A percentile compares a stretch with the other conserved stretches of the same genome.
These are phyloP conservation scores for Aspergillus homomorphus DNA, from an alignment of 495 filamentous ascomycete genomes.

Conservation along the genomic window DNA sequence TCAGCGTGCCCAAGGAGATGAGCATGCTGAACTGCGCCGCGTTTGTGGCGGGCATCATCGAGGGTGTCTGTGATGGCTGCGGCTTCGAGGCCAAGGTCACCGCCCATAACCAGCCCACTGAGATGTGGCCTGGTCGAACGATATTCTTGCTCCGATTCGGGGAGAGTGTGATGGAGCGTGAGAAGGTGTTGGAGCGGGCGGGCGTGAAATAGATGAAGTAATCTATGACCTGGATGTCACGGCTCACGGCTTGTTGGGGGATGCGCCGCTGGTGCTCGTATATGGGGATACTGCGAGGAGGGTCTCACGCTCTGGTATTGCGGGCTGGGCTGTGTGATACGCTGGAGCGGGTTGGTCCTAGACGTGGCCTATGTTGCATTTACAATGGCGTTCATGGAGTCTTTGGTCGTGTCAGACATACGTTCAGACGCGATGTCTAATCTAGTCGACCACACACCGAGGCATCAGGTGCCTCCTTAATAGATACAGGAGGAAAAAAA, in stretches of 20 bases:
- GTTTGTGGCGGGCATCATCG: constrained; percentile 90
- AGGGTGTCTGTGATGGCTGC: constrained; percentile 90
- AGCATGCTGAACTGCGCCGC: constrained; percentile 93
- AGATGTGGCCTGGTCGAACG: constrained; percentile 92
- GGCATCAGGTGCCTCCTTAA: constrained; percentile 9
- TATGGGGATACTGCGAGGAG: not conserved
- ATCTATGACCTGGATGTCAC: not conserved
- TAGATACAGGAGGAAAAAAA: constrained; percentile 6
- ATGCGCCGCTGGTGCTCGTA: not conserved
- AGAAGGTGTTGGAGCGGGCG: constrained; percentile 61
- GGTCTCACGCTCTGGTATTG: not conserved
- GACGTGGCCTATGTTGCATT: not conserved
- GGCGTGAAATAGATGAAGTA: constrained; percentile 46
- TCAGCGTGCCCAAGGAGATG: constrained; percentile 92
- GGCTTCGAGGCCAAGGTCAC: constrained; percentile 86
- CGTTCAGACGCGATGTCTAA: not conserved
- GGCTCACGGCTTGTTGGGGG: not conserved
- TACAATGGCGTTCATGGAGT: not conserved
- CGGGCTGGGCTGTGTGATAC: not conserved
- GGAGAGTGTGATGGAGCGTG: constrained; percentile 83
- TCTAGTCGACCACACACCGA: not conserved
- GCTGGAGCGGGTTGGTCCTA: not conserved
- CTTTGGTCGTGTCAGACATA: not conserved
- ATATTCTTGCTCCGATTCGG: constrained; percentile 93
- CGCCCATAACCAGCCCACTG: constrained; percentile 79